A percentile compares a stretch with the other conserved stretches of the same genome.
Evolutionary conservation across 495 filamentous ascomycete species (phyloP).

Genomic region (Neurospora sp.): DNA sequence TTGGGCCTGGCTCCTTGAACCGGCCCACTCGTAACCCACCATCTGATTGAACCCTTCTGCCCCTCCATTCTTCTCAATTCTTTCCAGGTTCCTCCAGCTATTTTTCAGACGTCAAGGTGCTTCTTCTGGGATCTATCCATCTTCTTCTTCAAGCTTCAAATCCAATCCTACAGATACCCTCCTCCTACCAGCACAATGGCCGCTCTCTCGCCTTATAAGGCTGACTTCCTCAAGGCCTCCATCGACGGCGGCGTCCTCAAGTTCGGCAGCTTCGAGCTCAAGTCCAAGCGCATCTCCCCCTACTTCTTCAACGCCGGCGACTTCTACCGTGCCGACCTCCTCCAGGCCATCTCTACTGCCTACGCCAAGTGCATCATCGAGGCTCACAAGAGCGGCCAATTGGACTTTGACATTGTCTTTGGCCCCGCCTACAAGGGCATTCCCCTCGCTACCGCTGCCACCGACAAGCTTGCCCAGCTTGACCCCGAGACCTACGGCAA

Average conservation of each 20-base stretch:
- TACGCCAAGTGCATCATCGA: constrained; percentile 64
- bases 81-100: not conserved
- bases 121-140: not conserved
- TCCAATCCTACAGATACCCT: not conserved
- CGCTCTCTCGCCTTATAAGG: constrained; percentile 42
- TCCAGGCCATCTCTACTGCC: constrained; percentile 62
- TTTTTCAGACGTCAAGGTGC: not conserved
- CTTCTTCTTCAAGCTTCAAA: not conserved
- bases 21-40: not conserved
- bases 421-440: constrained; percentile 97
- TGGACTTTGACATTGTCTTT: constrained; percentile 60
- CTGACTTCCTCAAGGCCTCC: constrained; percentile 61
- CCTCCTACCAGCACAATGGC: constrained; percentile 10
- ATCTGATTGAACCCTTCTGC: not conserved
- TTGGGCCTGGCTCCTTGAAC: not conserved
- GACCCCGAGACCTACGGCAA: constrained; percentile 43
- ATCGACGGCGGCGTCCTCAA: constrained; percentile 66
- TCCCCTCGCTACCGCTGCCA: constrained; percentile 64
- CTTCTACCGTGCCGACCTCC: constrained; percentile 67
- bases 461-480: constrained; percentile 56
- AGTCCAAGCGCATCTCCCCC: constrained; percentile 86
- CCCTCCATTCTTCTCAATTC: not conserved
- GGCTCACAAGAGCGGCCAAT: constrained; percentile 25
- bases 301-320: constrained; percentile 97
- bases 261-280: constrained; percentile 83